phyloP scores from a whole-genome alignment of 2,329 filamentous ascomycete genomes.

The Diaporthe citriasiana region DNA sequence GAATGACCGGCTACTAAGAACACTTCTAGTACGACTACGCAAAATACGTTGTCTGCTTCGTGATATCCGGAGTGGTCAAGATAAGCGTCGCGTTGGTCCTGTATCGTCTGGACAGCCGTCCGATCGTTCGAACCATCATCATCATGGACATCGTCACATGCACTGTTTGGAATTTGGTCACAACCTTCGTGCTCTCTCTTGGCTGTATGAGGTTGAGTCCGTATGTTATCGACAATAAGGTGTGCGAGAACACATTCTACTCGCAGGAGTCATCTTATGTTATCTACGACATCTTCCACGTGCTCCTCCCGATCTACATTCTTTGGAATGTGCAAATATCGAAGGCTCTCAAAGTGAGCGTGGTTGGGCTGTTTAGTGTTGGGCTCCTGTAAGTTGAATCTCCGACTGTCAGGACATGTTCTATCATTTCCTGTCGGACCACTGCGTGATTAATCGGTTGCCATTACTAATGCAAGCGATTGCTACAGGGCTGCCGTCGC shows the following conservation, averaged over 20 bases:
- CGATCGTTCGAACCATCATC: slow-evolving; percentile 20
- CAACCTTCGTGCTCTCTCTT: slow-evolving; percentile 35
- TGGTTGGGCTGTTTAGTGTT: slow-evolving; percentile 38
- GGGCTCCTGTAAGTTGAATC: slow-evolving; percentile 40
- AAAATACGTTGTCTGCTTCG: slow-evolving; percentile 39
- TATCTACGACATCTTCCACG: slow-evolving; percentile 36
- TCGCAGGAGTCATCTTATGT: slow-evolving; percentile 40
- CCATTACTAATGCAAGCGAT: background rate
- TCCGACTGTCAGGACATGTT: background rate
- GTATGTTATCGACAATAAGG: background rate
- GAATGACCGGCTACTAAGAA: background rate
- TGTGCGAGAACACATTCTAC: slow-evolving; percentile 38
- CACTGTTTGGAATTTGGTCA: slow-evolving; percentile 33
- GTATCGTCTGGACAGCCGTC: slow-evolving; percentile 39
- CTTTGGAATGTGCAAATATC: slow-evolving; percentile 40
- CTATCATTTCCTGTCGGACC: too few relatives aligned
- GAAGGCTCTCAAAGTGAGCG: slow-evolving; percentile 33
- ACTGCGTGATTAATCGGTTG: too few relatives aligned
- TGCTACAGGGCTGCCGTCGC: slow-evolving; percentile 33
- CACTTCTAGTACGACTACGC: slow-evolving; percentile 23
- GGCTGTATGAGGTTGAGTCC: slow-evolving; percentile 34
- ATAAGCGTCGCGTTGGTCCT: slow-evolving; percentile 41
- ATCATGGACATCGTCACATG: slow-evolving; percentile 39
- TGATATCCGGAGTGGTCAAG: slow-evolving; percentile 39
- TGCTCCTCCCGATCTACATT: slow-evolving; percentile 39